Base-by-base conservation (phyloP, 441 rosid species). In the Pelargonium australe region DNA sequence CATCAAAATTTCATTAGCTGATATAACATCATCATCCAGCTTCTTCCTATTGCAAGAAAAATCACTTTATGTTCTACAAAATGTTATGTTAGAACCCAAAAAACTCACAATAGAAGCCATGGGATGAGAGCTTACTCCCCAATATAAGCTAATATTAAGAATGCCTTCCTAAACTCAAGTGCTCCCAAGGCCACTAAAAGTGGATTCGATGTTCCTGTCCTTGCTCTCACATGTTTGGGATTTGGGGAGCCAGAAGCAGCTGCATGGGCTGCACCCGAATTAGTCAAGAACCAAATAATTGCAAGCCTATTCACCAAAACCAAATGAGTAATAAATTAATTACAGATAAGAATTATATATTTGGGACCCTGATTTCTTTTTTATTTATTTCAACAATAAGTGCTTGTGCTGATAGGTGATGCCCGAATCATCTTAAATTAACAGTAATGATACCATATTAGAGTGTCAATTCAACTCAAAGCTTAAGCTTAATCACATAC, bases 101-200 rank as follows among this genome's bases (percentile, higher is more conserved):
- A 65, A 17, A 37, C 13, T 53, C 37, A 57, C 65, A 63, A 68
- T 53, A 77, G 9, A 1, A 17, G 53, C 49, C 4, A 47, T 19
- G 20, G 9, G 31, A 20, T 19, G 28, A 19, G 28, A 17, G 77
- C 84, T 78, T 73, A 93, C 97, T 76, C 80, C 17, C 86, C 89
- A 20, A 85, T 73, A 70, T 91, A 93, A 78, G 72, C 86, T 41
- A 89, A 70, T 5, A 93, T 74, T 6, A 93, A 78, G 75, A 93
- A 93, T 0, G 79, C 84, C 65, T 89, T 93, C 10, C 85, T 72
- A 57, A 89, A 89, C 57, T 89, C 93, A 3, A 91, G 87, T 62
- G 87, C 91, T 11, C 83, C 79, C 63, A 89, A 77, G 4, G 95
- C 93, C 69, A 73, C 65, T 13, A 84, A 66, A 69, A 84, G 85